These are phyloP conservation scores for Talaromyces piceae DNA, from an alignment of 2,329 filamentous ascomycete species.

Conservation along the genomic window DNA sequence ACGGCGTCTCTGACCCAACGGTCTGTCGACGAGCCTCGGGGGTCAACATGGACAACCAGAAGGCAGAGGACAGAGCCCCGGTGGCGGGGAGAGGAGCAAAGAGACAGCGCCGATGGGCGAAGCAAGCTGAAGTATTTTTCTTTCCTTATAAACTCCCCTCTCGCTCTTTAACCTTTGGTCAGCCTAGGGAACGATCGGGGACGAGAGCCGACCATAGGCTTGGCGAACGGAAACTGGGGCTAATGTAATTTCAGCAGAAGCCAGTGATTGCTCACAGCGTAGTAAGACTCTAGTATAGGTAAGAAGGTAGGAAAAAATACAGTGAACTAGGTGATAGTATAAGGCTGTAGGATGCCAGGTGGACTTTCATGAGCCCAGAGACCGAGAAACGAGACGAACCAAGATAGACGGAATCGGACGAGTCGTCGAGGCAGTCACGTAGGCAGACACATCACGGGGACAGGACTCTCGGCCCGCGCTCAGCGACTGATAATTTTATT, in stretches of 20 bases:
- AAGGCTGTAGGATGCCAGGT: not conserved
- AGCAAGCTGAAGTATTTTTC: not conserved
- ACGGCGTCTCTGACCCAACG: slow-evolving; percentile 9
- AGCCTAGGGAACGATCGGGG: not conserved
- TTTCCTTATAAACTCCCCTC: too few species aligned
- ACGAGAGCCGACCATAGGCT: not conserved
- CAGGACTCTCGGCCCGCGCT: not conserved
- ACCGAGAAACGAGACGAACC: not conserved
- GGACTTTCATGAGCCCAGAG: not conserved
- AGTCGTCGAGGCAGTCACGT: not conserved
- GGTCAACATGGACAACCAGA: slow-evolving; percentile 7
- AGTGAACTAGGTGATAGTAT: not conserved
- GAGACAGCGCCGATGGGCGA: not conserved
- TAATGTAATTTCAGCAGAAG: not conserved
- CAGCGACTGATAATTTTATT: not conserved
- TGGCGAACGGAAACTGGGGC: not conserved
- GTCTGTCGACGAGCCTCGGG: slow-evolving; percentile 8
- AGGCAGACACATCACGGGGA: not conserved
- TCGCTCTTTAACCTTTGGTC: not conserved
- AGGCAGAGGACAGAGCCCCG: not conserved
- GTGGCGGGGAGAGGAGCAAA: not conserved
- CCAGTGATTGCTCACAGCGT: too few species aligned
- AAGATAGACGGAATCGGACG: not conserved
- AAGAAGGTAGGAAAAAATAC: not conserved
- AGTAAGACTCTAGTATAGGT: not conserved